These are phyloP conservation scores for Brettanomyces sp. DNA, from an alignment of 805 yeast genomes.

Conservation along the genomic window DNA sequence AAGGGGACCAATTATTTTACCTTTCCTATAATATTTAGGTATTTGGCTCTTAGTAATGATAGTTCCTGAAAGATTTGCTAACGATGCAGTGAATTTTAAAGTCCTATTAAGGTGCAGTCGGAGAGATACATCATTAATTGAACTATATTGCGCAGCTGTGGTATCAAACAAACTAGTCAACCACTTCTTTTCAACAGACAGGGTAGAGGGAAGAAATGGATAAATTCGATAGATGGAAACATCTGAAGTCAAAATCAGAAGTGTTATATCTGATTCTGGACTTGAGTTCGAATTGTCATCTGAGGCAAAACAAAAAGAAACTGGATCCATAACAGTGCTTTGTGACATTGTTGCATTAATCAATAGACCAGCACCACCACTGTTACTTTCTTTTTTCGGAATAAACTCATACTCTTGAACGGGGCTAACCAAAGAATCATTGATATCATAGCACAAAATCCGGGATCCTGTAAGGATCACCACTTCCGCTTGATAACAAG, in stretches of 20 bases:
- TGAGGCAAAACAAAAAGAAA: slow-evolving; percentile 36
- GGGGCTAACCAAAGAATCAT: slow-evolving; percentile 12
- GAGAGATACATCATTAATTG: slow-evolving; percentile 12
- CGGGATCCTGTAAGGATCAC: slow-evolving; percentile 30
- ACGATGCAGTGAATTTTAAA: slow-evolving; percentile 16
- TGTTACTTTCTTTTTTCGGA: slow-evolving; percentile 12
- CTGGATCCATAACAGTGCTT: slow-evolving; percentile 22
- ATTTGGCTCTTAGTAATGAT: slow-evolving; percentile 5
- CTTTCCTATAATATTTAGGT: slow-evolving; percentile 12
- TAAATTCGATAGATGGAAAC: slow-evolving; percentile 52
- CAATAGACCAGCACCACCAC: slow-evolving; percentile 6
- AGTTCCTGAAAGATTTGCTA: slow-evolving; percentile 9
- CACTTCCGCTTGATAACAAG: slow-evolving; percentile 33
- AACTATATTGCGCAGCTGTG: slow-evolving; percentile 13
- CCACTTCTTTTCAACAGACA: slow-evolving; percentile 28
- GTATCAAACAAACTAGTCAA: slow-evolving; percentile 20
- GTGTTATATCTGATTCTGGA: slow-evolving; percentile 37
- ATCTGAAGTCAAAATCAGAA: slow-evolving; percentile 43
- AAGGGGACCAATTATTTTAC: slow-evolving; percentile 39
- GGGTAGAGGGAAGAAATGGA: slow-evolving; percentile 51
- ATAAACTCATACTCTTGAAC: slow-evolving; percentile 15
- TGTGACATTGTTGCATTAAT: slow-evolving; percentile 3
- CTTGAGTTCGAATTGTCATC: slow-evolving; percentile 3
- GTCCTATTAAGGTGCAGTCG: slow-evolving; percentile 11
- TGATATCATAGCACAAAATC: slow-evolving; percentile 29